Conservation (phyloP, 805 yeast species). For the Cyberlindnera mycetangii region DNA sequence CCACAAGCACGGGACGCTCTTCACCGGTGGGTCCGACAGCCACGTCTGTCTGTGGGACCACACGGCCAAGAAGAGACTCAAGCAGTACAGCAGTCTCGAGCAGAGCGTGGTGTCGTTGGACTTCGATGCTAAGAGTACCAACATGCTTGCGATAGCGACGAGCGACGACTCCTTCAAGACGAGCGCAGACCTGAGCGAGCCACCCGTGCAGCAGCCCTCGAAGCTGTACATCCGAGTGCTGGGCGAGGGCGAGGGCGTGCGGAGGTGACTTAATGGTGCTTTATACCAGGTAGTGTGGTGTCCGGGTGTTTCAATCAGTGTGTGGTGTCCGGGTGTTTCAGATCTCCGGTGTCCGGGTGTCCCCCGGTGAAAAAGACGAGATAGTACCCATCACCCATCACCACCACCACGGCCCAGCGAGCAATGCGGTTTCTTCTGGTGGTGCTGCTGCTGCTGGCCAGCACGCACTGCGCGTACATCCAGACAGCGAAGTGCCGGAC, state of each 20-base stretch:
- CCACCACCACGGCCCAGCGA: no score
- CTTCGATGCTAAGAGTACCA: slow-evolving; percentile 30
- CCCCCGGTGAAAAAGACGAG: no score
- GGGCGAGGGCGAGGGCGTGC: slow-evolving; percentile 21
- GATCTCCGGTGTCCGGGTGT: no score
- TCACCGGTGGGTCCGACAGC: slow-evolving; percentile 92
- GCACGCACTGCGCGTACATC: not conserved
- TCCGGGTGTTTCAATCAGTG: no score
- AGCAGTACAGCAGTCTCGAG: slow-evolving; percentile 57
- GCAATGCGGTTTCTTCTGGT: not conserved
- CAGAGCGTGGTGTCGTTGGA: slow-evolving; percentile 43
- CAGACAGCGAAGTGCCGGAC: not conserved
- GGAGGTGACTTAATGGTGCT: no score
- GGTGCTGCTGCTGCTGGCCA: not conserved
- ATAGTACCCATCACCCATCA: no score
- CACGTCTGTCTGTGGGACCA: slow-evolving; percentile 89
- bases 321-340: no score
- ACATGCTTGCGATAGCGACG: slow-evolving; percentile 42
- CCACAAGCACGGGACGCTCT: slow-evolving; percentile 71
- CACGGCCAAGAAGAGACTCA: slow-evolving; percentile 72
- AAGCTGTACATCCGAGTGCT: slow-evolving; percentile 19
- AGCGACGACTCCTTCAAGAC: slow-evolving; percentile 50
- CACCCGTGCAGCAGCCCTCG: slow-evolving; percentile 17
- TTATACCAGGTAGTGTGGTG: no score
- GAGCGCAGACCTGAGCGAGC: slow-evolving; percentile 24